A percentile compares a stretch with the other conserved stretches of the same genome.
These are phyloP conservation scores for Alternaria ventricosa DNA, from an alignment of 2,329 filamentous ascomycete species.

Conservation along the genomic window DNA sequence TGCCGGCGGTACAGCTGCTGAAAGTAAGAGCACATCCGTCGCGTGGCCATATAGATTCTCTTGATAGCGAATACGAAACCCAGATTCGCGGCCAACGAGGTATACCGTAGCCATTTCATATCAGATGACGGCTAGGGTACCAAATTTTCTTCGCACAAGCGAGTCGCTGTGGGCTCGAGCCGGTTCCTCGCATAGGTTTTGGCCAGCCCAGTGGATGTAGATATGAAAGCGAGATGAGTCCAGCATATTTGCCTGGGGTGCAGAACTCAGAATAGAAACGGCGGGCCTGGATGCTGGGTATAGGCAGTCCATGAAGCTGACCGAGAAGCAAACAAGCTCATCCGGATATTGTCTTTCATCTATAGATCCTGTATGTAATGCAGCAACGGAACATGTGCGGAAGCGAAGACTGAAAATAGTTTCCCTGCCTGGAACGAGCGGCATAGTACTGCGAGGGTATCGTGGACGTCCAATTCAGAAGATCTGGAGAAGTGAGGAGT, in stretches of 20 bases:
- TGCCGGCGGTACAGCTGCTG: not conserved
- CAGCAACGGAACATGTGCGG: conserved; percentile 26
- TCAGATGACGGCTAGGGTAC: conserved; percentile 18
- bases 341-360: conserved; percentile 30
- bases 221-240: conserved; percentile 39
- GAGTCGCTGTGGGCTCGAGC: conserved; percentile 20
- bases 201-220: conserved; percentile 28
- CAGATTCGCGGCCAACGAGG: not conserved
- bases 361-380: conserved; percentile 34
- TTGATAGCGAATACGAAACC: conserved; percentile 11
- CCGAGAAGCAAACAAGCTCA: conserved; percentile 16
- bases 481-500: conserved; percentile 43
- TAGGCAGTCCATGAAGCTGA: conserved; percentile 7
- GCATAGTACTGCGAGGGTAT: conserved; percentile 17
- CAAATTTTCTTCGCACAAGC: conserved; percentile 9
- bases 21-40: not conserved
- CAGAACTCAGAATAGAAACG: conserved; percentile 42
- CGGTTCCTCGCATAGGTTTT: conserved; percentile 14
- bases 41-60: conserved; percentile 3
- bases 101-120: conserved; percentile 3
- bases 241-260: conserved; percentile 38
- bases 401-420: conserved; percentile 40
- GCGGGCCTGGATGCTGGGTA: conserved; percentile 25
- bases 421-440: conserved; percentile 14
- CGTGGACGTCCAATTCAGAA: conserved; percentile 32